Percentiles rank a stretch among this genome's conserved stretches.
phyloP scores from a whole-genome alignment of 345 rosid genomes.

The Corchorus olitorius region DNA sequence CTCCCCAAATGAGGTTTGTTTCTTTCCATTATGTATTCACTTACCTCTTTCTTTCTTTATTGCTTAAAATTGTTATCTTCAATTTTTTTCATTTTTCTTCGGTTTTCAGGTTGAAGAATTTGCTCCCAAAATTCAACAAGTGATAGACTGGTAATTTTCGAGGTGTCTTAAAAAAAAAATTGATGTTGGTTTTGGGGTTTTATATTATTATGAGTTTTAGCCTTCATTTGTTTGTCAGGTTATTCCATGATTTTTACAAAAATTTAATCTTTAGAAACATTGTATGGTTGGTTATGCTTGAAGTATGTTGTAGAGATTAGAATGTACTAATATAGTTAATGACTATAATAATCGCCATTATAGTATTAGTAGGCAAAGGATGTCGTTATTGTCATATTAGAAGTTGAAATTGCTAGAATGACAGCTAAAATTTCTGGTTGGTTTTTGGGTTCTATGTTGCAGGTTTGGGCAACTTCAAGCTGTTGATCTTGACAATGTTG shows the following conservation, averaged over 20 bases:
- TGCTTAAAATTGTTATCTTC: neutral
- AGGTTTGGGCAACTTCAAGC: constrained; percentile 97
- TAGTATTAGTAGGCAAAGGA: neutral
- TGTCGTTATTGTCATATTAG: neutral
- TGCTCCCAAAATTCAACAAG: constrained; percentile 71
- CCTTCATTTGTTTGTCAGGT: neutral
- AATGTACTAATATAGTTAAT: neutral
- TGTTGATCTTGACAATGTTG: constrained; percentile 69
- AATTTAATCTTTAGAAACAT: too few relatives aligned
- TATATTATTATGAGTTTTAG: neutral
- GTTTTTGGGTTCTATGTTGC: constrained; percentile 21
- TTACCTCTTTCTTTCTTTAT: neutral
- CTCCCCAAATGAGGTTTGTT: constrained; percentile 54
- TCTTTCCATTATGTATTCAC: neutral
- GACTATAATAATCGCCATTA: neutral
- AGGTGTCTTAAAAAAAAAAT: neutral
- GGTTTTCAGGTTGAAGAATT: constrained; percentile 57
- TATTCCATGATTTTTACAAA: neutral
- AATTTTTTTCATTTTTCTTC: neutral
- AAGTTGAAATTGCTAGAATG: neutral
- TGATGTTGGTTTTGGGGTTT: neutral
- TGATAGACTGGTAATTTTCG: constrained; percentile 56
- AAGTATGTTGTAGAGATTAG: neutral
- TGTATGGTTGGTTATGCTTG: neutral
- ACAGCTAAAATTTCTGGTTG: neutral